Evolutionary conservation across 345 rosid species (phyloP).

Genomic region (Eucalyptus pauciflora): DNA sequence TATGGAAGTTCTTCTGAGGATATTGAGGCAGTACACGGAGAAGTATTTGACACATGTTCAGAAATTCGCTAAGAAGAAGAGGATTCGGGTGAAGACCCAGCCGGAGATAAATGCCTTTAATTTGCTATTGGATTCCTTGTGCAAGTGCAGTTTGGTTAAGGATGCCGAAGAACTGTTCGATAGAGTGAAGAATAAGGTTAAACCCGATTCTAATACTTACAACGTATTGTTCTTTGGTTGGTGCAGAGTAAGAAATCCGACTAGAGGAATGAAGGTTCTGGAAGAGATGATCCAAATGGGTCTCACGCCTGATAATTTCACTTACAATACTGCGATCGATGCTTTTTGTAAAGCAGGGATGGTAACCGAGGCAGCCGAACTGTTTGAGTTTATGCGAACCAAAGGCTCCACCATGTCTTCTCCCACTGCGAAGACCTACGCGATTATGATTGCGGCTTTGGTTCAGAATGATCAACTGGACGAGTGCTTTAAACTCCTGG

Average conservation of each 20-base stretch:
- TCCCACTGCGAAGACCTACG: conserved; percentile 79
- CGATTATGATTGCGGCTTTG: conserved; percentile 60
- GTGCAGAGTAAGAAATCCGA: conserved; percentile 79
- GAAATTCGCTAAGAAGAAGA: conserved; percentile 83
- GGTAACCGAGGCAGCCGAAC: conserved; percentile 66
- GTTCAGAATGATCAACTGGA: conserved; percentile 45
- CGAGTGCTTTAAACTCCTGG: conserved; percentile 58
- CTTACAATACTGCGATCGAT: conserved; percentile 77
- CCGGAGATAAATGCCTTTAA: conserved; percentile 83
- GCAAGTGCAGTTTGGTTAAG: conserved; percentile 70
- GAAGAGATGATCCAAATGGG: conserved; percentile 87
- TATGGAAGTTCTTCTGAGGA: conserved; percentile 35
- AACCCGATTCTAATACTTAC: conserved; percentile 55
- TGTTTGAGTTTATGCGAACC: conserved; percentile 78
- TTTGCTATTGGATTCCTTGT: conserved; percentile 72
- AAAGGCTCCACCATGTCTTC: conserved; percentile 73
- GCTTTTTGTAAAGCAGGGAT: conserved; percentile 71
- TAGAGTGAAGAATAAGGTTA: conserved; percentile 44
- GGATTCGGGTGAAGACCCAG: conserved; percentile 77
- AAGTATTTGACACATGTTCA: conserved; percentile 75
- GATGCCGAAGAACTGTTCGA: conserved; percentile 53
- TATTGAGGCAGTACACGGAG: conserved; percentile 58
- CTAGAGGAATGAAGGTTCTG: conserved; percentile 50
- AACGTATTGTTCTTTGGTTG: conserved; percentile 87
- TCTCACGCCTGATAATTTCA: conserved; percentile 66